Conservation (phyloP, 768 basidiomycete species). For the Porpolomopsis calyptriformis region DNA sequence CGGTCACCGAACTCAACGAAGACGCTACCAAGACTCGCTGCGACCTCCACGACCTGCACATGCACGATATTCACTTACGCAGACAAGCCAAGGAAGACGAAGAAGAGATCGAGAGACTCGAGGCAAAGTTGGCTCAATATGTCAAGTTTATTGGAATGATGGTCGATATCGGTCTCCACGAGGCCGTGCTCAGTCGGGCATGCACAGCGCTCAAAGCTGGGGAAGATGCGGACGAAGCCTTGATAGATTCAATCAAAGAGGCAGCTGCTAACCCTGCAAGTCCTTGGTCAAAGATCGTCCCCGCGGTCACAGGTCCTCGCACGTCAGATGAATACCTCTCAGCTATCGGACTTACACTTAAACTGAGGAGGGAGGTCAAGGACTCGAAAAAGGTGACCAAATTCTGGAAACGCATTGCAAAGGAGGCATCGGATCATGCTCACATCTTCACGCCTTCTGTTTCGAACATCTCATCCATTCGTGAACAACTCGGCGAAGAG, state of each 20-base stretch:
- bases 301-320: slow-evolving; percentile 22
- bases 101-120: slow-evolving; percentile 17
- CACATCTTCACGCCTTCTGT: slow-evolving; percentile 13
- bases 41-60: slow-evolving; percentile 20
- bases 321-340: slow-evolving; percentile 25
- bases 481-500: slow-evolving; percentile 11
- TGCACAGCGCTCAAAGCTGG: slow-evolving; percentile 21
- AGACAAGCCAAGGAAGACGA: slow-evolving; percentile 17
- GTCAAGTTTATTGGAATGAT: slow-evolving; percentile 28
- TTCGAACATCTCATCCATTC: slow-evolving; percentile 14
- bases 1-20: slow-evolving; percentile 14
- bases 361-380: slow-evolving; percentile 22
- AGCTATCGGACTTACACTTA: slow-evolving; percentile 23
- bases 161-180: slow-evolving; percentile 26
- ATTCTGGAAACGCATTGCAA: slow-evolving; percentile 31
- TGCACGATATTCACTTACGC: slow-evolving; percentile 18
- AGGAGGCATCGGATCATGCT: slow-evolving; percentile 11
- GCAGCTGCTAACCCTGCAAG: slow-evolving; percentile 29
- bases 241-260: slow-evolving; percentile 33
- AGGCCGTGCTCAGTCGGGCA: slow-evolving; percentile 23
- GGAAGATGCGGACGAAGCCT: slow-evolving; percentile 27
- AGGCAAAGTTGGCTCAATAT: slow-evolving; percentile 20
- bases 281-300: slow-evolving; percentile 34
- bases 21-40: slow-evolving; percentile 19
- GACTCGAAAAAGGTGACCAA: slow-evolving; percentile 23